A percentile compares a stretch with the other conserved stretches of the same genome.
Evolutionary conservation across 805 yeast species (phyloP).

Genomic region (Deakozyma indianensis): DNA sequence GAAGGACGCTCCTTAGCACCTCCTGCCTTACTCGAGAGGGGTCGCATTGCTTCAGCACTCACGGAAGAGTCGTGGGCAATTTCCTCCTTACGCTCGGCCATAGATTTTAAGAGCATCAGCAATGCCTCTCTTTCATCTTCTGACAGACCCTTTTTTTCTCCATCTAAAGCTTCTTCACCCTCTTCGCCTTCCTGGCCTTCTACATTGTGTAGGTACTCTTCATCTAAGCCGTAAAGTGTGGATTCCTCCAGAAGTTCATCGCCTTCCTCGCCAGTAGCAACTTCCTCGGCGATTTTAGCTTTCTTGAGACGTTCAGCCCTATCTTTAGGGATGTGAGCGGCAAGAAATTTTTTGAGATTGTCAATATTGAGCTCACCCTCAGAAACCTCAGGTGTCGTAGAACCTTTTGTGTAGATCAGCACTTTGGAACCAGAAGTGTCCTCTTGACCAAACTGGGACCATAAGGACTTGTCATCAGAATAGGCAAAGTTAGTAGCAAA

Average conservation of each 20-base stretch:
- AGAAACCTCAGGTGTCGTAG: slow-evolving; percentile 13
- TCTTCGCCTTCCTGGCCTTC: slow-evolving; percentile 16
- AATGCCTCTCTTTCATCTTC: slow-evolving; percentile 9
- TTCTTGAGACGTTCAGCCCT: slow-evolving; percentile 2
- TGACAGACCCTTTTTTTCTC: slow-evolving; percentile 39
- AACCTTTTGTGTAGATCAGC: slow-evolving; percentile 14
- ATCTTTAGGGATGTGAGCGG: slow-evolving; percentile 7
- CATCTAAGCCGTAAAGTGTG: slow-evolving; percentile 3
- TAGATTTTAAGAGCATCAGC: slow-evolving; percentile 3
- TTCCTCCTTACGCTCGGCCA: slow-evolving; percentile 2
- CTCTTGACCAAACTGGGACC: not conserved
- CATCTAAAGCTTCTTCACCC: slow-evolving; percentile 32
- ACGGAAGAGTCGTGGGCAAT: not conserved
- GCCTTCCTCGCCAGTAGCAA: slow-evolving; percentile 42
- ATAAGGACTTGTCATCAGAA: slow-evolving; percentile 7
- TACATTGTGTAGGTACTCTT: slow-evolving; percentile 5
- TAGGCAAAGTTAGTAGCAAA: slow-evolving; percentile 17
- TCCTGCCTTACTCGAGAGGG: not conserved
- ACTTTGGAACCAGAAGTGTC: slow-evolving; percentile 12
- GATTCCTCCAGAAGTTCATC: slow-evolving; percentile 5
- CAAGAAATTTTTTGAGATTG: slow-evolving; percentile 13
- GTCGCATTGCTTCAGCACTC: not conserved
- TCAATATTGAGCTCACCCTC: slow-evolving; percentile 17
- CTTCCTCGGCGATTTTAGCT: slow-evolving; percentile 74
- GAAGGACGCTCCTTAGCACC: slow-evolving; percentile 3